Evolutionary conservation across 306 rosid species (phyloP), one percentile per base, ranked within the genome.

Genomic region (Quercus rubra): DNA sequence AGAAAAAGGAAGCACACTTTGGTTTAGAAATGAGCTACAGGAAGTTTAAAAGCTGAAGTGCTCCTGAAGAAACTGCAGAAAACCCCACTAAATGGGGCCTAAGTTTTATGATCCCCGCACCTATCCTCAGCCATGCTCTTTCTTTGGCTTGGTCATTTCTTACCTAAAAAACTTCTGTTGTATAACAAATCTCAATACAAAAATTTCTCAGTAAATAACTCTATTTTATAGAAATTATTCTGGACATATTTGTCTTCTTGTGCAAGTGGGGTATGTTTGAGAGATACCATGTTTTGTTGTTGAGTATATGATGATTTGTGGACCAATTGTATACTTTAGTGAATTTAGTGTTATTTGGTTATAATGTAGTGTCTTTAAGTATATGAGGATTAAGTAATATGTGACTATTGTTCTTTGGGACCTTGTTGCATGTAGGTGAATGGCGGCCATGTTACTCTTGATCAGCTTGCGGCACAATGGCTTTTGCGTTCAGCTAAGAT

Each of bases 401-500:
- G 57, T 38, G n/a, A 12, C 35, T 58, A 70, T 33, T 21, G 11
- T 33, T 41, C 49, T 79, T 83, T 85, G 89, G 86, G 78, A 75
- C 79, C 55, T 69, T 68, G 28, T 70, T 83, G 82, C 28, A 33
- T 87, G 86, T 75, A 95, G 99, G 97, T 91, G 75, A 95, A 92
- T 78, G 95, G 95, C 59, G 87, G 85, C 79, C 82, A 75, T 35
- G 82, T 83, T 73, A 85, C 84, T 64, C 89, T 90, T 55, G 77
- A 84, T 71, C 91, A 90, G 85, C 96, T 92, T 84, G 94, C 98
- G 77, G 82, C 79, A 62, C 79, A 85, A 41, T 95, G 99, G 97
- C 92, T 91, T 77, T 75, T 56, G 90, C 85, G 70, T 62, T 88
- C 92, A 4, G 70, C 74, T 77, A 79, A 82, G 86, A 84, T 91